Percentiles rank a stretch among this genome's conserved stretches.
Conservation (phyloP, 2,329 filamentous ascomycete species). For the Diplodia mutila region DNA sequence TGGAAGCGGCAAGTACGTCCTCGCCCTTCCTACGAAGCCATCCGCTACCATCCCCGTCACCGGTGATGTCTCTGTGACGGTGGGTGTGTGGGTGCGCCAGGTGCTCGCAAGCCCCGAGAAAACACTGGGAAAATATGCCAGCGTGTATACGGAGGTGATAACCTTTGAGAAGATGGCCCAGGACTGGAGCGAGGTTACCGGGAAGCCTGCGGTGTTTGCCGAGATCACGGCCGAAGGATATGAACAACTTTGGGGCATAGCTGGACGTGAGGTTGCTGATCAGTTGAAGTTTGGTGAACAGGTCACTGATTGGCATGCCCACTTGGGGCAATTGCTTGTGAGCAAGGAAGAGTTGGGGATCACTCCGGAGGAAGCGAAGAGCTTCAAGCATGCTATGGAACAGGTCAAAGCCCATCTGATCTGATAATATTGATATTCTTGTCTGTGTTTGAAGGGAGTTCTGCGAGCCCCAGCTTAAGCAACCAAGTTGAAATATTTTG, state of each 20-base stretch:
- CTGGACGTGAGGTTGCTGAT: slow-evolving; percentile 33
- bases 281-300: slow-evolving; percentile 37
- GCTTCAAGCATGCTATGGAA: slow-evolving; percentile 33
- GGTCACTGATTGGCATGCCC: slow-evolving; percentile 34
- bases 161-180: slow-evolving; percentile 35
- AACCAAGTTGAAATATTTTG: too few species aligned
- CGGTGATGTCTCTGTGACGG: slow-evolving; percentile 36
- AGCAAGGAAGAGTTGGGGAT: slow-evolving; percentile 34
- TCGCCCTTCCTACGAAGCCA: slow-evolving; percentile 34
- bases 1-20: slow-evolving; percentile 33
- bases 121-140: slow-evolving; percentile 33
- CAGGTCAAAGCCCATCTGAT: slow-evolving; percentile 21
- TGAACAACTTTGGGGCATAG: slow-evolving; percentile 32
- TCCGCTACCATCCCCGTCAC: slow-evolving; percentile 34
- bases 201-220: slow-evolving; percentile 35
- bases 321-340: slow-evolving; percentile 29
- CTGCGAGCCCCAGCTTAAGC: too few species aligned
- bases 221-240: slow-evolving; percentile 31
- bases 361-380: slow-evolving; percentile 33
- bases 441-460: neutral
- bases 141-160: slow-evolving; percentile 35
- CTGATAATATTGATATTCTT: neutral
- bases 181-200: slow-evolving; percentile 36
- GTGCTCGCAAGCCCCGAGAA: slow-evolving; percentile 30
- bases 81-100: slow-evolving; percentile 38